phyloP scores from a whole-genome alignment of 768 basidiomycete genomes.

The Lentinula lateritia region DNA sequence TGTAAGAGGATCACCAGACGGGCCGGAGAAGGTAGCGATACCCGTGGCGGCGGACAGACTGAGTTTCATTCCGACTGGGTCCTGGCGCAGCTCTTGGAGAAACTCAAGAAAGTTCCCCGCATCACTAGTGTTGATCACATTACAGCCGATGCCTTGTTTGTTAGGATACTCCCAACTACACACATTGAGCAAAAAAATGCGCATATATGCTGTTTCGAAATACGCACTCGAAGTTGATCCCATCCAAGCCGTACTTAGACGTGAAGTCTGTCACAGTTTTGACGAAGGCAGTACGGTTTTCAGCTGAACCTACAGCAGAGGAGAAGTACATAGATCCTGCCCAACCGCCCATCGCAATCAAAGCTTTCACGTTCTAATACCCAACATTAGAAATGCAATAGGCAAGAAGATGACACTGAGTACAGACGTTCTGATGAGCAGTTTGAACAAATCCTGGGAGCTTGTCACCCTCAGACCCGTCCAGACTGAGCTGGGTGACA shows the following conservation, averaged over 20 bases:
- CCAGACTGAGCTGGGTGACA: slow-evolving; percentile 26
- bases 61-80: slow-evolving; percentile 46
- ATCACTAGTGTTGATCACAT: slow-evolving; percentile 56
- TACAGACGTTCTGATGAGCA: slow-evolving; percentile 36
- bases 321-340: slow-evolving; percentile 30
- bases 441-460: slow-evolving; percentile 52
- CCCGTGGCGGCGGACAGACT: slow-evolving; percentile 49
- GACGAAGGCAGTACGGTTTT: slow-evolving; percentile 61
- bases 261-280: slow-evolving; percentile 48
- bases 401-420: background rate
- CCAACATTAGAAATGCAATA: slow-evolving; percentile 23
- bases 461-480: slow-evolving; percentile 40
- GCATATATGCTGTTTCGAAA: background rate
- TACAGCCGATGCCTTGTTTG: slow-evolving; percentile 65
- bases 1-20: slow-evolving; percentile 48
- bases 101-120: slow-evolving; percentile 74
- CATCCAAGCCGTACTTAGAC: slow-evolving; percentile 49
- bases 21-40: slow-evolving; percentile 31
- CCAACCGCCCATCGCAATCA: slow-evolving; percentile 69
- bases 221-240: slow-evolving; percentile 51
- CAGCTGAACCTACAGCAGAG: slow-evolving; percentile 47
- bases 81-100: slow-evolving; percentile 61
- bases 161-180: slow-evolving; percentile 8
- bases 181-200: background rate
- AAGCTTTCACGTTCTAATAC: slow-evolving; percentile 37